Conservation (phyloP, 768 basidiomycete species). For the Postia placenta region DNA sequence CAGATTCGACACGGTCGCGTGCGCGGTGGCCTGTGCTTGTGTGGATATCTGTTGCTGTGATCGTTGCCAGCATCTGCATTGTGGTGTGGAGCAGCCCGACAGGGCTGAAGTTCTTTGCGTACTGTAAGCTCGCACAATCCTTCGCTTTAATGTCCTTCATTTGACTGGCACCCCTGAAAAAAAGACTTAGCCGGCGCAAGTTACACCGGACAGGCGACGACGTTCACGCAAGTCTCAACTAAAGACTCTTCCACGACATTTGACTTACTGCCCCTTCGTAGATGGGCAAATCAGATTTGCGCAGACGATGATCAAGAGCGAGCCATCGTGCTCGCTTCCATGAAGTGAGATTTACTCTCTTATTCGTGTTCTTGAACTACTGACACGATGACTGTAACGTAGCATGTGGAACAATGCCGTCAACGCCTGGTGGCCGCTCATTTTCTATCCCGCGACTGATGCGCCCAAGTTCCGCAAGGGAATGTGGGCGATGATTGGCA, state of each 20-base stretch:
- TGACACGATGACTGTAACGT: too few species aligned
- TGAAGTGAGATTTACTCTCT: constrained; percentile 51
- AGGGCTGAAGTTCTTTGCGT: constrained; percentile 70
- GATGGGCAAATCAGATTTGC: constrained; percentile 78
- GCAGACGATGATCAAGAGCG: constrained; percentile 67
- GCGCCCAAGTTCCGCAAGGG: constrained; percentile 64
- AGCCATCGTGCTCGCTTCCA: constrained; percentile 62
- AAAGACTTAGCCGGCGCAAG: constrained; percentile 57
- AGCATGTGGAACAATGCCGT: constrained; percentile 68
- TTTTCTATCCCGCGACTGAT: constrained; percentile 70
- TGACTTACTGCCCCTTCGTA: too few species aligned
- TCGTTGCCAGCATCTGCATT: constrained; percentile 49
- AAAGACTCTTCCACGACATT: too few species aligned
- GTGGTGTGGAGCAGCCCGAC: constrained; percentile 56
- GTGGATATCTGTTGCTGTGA: constrained; percentile 52
- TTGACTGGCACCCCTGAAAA: too few species aligned
- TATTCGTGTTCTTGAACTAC: neutral
- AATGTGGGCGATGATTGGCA: constrained; percentile 63
- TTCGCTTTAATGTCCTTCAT: too few species aligned
- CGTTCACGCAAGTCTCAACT: constrained; percentile 53
- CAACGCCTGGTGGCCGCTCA: constrained; percentile 65
- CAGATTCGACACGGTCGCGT: constrained; percentile 46
- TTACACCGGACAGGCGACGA: constrained; percentile 71
- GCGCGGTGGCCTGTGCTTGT: constrained; percentile 61
- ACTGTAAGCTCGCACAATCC: constrained; percentile 44